These are phyloP conservation scores for Stachybotrys chartarum DNA, from an alignment of 2,329 filamentous ascomycete species.

Conservation along the genomic window DNA sequence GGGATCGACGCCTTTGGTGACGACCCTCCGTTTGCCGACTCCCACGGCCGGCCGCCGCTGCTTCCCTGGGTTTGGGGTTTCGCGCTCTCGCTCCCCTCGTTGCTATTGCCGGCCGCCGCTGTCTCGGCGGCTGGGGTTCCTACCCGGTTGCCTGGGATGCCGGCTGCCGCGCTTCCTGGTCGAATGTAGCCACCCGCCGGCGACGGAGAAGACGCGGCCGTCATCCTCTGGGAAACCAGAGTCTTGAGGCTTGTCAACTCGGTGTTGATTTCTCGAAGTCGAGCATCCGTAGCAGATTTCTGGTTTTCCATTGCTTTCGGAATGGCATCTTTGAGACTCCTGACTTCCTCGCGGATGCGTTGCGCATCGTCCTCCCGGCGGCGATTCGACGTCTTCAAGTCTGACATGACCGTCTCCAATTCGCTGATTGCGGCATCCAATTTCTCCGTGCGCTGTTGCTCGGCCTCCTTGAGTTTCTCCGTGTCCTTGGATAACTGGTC, in stretches of 20 bases:
- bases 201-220: constrained; percentile 17
- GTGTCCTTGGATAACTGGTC: constrained; percentile 92
- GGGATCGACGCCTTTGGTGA: constrained; percentile 61
- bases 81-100: constrained; percentile 17
- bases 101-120: constrained; percentile 21
- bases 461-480: constrained; percentile 75
- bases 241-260: constrained; percentile 93
- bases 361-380: constrained; percentile 83
- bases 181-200: constrained; percentile 14
- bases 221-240: constrained; percentile 62
- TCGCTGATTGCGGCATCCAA: constrained; percentile 77
- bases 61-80: constrained; percentile 15
- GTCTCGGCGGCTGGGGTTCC: constrained; percentile 6
- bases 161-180: constrained; percentile 11
- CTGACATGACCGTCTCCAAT: constrained; percentile 73
- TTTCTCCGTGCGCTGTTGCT: constrained; percentile 75
- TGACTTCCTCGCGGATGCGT: constrained; percentile 79
- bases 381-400: constrained; percentile 74
- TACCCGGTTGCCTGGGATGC: constrained; percentile 14
- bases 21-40: constrained; percentile 29
- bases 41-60: constrained; percentile 20
- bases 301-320: constrained; percentile 85
- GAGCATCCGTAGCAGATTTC: constrained; percentile 72
- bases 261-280: constrained; percentile 75
- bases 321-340: constrained; percentile 73